Evolutionary conservation across 2,329 filamentous ascomycete species (phyloP).

Genomic region (Beauveria sp.): DNA sequence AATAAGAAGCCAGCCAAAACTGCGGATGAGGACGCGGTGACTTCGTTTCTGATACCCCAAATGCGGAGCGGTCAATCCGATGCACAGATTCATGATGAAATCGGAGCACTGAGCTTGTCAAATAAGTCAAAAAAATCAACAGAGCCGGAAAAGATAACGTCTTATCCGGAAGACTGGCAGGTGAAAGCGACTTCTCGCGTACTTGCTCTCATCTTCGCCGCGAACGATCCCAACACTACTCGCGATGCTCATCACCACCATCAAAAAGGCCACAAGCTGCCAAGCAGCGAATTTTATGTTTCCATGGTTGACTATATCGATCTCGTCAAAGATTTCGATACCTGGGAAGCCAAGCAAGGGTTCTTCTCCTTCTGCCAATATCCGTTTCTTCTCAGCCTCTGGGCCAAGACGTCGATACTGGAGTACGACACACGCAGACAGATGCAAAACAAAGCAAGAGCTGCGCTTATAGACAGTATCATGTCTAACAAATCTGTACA

Average conservation of each 20-base stretch:
- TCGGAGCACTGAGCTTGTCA: constrained; percentile 45
- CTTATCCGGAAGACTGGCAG: constrained; percentile 84
- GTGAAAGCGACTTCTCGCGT: constrained; percentile 72
- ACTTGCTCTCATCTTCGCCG: constrained; percentile 72
- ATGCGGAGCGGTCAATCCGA: constrained; percentile 59
- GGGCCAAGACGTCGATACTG: constrained; percentile 84
- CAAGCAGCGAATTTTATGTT: constrained; percentile 82
- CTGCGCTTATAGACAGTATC: constrained; percentile 88
- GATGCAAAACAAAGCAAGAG: constrained; percentile 81
- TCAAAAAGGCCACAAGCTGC: constrained; percentile 57
- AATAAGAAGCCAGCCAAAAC: constrained; percentile 55
- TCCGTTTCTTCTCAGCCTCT: constrained; percentile 84
- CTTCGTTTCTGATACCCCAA: constrained; percentile 63
- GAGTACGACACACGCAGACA: constrained; percentile 82
- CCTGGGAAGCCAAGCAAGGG: constrained; percentile 68
- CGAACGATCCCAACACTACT: constrained; percentile 54
- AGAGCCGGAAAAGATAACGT: constrained; percentile 46
- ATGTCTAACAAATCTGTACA: constrained; percentile 65
- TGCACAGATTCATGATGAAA: constrained; percentile 70
- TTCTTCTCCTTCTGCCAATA: constrained; percentile 90
- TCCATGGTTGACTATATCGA: constrained; percentile 81
- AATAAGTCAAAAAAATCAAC: constrained; percentile 49
- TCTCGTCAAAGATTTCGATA: constrained; percentile 76
- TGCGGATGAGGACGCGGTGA: constrained; percentile 53
- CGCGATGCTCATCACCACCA: constrained; percentile 23